A percentile compares a stretch with the other conserved stretches of the same genome.
These are phyloP conservation scores for Stemphylium lycopersici DNA, from an alignment of 2,329 filamentous ascomycete species.

Conservation along the genomic window DNA sequence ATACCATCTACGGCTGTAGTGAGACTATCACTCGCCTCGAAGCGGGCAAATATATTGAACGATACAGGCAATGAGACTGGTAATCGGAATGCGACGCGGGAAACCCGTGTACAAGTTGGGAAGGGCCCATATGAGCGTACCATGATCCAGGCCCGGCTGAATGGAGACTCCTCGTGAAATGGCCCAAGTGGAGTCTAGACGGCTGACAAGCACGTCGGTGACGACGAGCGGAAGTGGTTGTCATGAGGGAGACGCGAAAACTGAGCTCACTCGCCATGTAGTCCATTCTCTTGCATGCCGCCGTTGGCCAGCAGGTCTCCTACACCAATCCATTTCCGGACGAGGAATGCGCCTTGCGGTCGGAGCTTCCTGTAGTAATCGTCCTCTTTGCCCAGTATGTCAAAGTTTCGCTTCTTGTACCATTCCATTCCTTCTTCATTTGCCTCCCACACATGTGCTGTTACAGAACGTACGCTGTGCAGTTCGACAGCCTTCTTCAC, in stretches of 20 bases:
- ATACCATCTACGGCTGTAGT: neutral
- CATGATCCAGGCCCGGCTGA: slow-evolving; percentile 15
- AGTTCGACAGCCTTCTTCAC: slow-evolving; percentile 56
- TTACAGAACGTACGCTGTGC: slow-evolving; percentile 60
- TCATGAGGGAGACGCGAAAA: neutral
- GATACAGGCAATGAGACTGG: slow-evolving; percentile 11
- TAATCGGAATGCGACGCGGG: slow-evolving; percentile 1
- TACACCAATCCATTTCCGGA: slow-evolving; percentile 52
- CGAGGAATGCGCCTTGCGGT: slow-evolving; percentile 62
- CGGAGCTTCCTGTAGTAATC: slow-evolving; percentile 65
- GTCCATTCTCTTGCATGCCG: slow-evolving; percentile 1
- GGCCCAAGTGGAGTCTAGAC: neutral
- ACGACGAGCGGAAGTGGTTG: neutral
- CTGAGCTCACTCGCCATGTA: slow-evolving; percentile 5
- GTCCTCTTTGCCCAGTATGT: slow-evolving; percentile 57
- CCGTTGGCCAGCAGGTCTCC: slow-evolving; percentile 36
- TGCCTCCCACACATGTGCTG: slow-evolving; percentile 69
- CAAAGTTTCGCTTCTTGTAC: slow-evolving; percentile 66
- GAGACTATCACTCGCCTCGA: neutral
- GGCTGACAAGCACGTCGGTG: neutral
- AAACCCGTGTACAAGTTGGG: neutral
- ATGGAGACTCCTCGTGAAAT: slow-evolving; percentile 1
- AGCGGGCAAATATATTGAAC: slow-evolving; percentile 6
- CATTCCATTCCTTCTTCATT: slow-evolving; percentile 66
- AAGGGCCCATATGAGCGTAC: neutral